phyloP scores from a whole-genome alignment of 2,329 filamentous ascomycete genomes.

The Claviceps capensis region DNA sequence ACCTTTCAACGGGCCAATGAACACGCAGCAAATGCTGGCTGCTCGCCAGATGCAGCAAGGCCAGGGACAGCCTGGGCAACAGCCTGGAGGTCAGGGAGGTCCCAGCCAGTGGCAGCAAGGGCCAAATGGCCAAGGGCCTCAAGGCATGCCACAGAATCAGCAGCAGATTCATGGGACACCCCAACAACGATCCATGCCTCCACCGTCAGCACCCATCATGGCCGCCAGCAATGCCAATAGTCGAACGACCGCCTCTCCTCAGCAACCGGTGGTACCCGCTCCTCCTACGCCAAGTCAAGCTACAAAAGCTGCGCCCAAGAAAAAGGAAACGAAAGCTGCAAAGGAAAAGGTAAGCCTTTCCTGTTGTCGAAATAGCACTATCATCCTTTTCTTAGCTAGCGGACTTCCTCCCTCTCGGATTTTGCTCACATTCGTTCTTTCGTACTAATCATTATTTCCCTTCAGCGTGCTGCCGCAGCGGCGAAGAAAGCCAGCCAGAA shows the following conservation, averaged over 20 bases:
- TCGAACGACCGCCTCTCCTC: conserved; percentile 45
- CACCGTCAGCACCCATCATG: conserved; percentile 45
- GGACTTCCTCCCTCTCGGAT: background rate
- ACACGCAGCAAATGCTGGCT: conserved; percentile 45
- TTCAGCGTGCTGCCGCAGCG: conserved; percentile 33
- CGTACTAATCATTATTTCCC: background rate
- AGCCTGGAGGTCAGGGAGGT: conserved; percentile 15
- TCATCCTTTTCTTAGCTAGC: too few relatives aligned
- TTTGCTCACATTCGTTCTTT: background rate
- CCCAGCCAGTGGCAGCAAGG: conserved; percentile 27
- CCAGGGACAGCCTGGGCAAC: conserved; percentile 20
- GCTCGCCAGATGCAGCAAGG: conserved; percentile 25
- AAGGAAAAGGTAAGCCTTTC: conserved; percentile 50
- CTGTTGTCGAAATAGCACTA: background rate
- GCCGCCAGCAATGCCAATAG: conserved; percentile 35
- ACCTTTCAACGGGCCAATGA: conserved; percentile 45
- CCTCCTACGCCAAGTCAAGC: conserved; percentile 64
- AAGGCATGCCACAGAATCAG: conserved; percentile 26
- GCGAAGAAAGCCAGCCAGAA: conserved; percentile 50
- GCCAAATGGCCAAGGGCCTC: conserved; percentile 27
- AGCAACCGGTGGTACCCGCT: conserved; percentile 44
- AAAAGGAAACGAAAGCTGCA: conserved; percentile 54
- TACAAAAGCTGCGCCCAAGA: conserved; percentile 64
- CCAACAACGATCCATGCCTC: conserved; percentile 59
- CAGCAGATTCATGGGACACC: conserved; percentile 49